phyloP scores from a whole-genome alignment of 495 filamentous ascomycete genomes.

The Aspergillus campestris region DNA sequence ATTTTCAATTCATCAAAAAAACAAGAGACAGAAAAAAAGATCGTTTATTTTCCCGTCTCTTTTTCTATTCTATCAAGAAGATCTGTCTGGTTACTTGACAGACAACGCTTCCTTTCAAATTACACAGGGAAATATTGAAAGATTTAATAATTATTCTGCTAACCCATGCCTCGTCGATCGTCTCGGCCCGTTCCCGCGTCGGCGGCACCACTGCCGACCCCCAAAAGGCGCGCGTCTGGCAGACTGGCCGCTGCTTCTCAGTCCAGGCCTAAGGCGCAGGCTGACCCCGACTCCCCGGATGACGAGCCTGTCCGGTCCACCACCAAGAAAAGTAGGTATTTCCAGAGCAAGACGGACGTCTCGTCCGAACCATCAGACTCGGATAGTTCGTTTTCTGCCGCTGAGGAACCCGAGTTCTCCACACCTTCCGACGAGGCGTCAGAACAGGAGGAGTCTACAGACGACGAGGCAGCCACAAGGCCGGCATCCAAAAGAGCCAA shows the following conservation, averaged over 20 bases:
- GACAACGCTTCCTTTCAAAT: no score
- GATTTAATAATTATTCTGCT: neutral
- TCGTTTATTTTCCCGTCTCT: no score
- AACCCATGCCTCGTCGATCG: conserved; percentile 34
- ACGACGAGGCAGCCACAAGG: conserved; percentile 22
- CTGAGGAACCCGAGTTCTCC: conserved; percentile 10
- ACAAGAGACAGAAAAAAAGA: no score
- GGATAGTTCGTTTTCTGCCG: conserved; percentile 21
- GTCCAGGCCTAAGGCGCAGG: conserved; percentile 34
- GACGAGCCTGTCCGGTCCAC: conserved; percentile 33
- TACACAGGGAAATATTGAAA: no score
- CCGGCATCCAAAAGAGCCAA: conserved; percentile 6
- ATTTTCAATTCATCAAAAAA: no score
- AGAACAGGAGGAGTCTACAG: conserved; percentile 13
- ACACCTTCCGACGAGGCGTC: conserved; percentile 16
- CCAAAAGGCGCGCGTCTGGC: conserved; percentile 33
- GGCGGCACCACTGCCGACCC: conserved; percentile 24
- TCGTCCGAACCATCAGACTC: no score
- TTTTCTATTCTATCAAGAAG: no score
- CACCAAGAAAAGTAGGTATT: conserved; percentile 51
- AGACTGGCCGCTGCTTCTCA: conserved; percentile 25
- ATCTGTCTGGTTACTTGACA: no score
- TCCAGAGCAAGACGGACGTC: conserved; percentile 16
- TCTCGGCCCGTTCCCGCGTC: conserved; percentile 31
- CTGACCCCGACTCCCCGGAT: conserved; percentile 28